A percentile compares a stretch with the other conserved stretches of the same genome.
Conservation (phyloP, 495 filamentous ascomycete genomes). For the Penicilliopsis zonata region DNA sequence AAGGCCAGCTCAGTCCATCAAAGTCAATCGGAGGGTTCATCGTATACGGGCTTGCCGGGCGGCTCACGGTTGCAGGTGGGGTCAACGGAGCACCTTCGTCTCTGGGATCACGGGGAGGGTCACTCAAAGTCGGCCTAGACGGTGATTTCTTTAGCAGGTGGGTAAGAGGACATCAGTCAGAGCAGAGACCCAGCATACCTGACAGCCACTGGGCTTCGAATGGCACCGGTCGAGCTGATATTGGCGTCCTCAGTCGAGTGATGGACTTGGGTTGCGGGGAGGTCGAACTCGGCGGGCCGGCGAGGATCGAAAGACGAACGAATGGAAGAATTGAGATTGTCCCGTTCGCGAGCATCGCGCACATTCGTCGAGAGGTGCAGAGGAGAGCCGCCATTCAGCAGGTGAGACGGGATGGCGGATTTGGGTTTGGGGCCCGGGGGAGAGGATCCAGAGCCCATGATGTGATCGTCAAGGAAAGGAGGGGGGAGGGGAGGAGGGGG, state of each 20-base stretch:
- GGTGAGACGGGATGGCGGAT: conserved; percentile 35
- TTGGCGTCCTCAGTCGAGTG: conserved; percentile 12
- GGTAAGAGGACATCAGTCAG: conserved; percentile 6
- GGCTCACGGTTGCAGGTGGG: conserved; percentile 36
- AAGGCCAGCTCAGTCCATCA: conserved; percentile 61
- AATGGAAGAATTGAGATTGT: conserved; percentile 41
- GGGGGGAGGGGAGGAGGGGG: neutral
- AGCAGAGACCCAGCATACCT: conserved; percentile 14
- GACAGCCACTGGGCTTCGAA: conserved; percentile 11
- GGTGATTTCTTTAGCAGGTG: neutral
- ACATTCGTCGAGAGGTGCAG: conserved; percentile 19
- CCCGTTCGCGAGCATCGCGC: conserved; percentile 36
- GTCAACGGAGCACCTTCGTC: conserved; percentile 48
- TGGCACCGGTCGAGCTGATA: conserved; percentile 6
- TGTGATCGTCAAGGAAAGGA: neutral
- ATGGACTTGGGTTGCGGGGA: conserved; percentile 8
- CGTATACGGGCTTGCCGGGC: conserved; percentile 48
- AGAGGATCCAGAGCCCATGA: conserved; percentile 29
- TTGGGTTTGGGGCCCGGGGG: conserved; percentile 27
- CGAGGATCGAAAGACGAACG: conserved; percentile 34
- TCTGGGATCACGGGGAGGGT: conserved; percentile 59
- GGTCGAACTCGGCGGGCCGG: conserved; percentile 27
- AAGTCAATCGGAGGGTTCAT: conserved; percentile 55
- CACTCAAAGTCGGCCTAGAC: conserved; percentile 37
- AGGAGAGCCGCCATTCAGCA: conserved; percentile 36